These are phyloP conservation scores for Pseudocercospora macadamiae DNA, from an alignment of 2,329 filamentous ascomycete genomes.

Conservation along the genomic window DNA sequence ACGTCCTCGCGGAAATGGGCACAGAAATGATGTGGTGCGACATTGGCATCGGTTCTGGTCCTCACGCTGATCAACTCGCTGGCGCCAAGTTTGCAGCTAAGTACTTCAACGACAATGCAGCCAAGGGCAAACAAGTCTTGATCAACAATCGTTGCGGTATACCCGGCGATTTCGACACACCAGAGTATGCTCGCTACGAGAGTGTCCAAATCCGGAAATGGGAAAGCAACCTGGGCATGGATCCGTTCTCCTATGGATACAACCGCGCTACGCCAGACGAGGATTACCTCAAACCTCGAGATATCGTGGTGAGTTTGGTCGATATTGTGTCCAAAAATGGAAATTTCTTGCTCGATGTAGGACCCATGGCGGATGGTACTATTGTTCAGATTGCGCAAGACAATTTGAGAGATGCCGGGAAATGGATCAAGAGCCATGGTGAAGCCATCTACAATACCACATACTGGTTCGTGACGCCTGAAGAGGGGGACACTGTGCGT, in stretches of 20 bases:
- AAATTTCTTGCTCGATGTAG: constrained; percentile 37
- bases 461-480: constrained; percentile 55
- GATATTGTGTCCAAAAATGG: constrained; percentile 39
- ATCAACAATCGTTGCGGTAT: constrained; percentile 63
- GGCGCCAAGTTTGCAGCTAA: constrained; percentile 44
- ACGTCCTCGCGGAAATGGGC: constrained; percentile 46
- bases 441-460: constrained; percentile 63
- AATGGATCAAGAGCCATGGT: constrained; percentile 57
- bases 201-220: constrained; percentile 59
- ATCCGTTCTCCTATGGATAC: constrained; percentile 63
- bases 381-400: constrained; percentile 54
- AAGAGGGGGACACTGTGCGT: constrained; percentile 48
- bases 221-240: constrained; percentile 64
- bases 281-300: constrained; percentile 30
- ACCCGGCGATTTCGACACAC: constrained; percentile 62
- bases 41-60: constrained; percentile 39
- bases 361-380: constrained; percentile 58
- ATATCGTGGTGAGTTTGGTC: constrained; percentile 32
- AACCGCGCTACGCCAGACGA: constrained; percentile 56
- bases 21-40: constrained; percentile 51
- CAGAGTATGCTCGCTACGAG: constrained; percentile 58
- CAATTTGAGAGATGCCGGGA: constrained; percentile 55
- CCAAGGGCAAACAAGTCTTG: constrained; percentile 52
- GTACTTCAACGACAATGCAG: constrained; percentile 48
- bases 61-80: constrained; percentile 25